Evolutionary conservation across 2,329 filamentous ascomycete genomes (phyloP).

Genomic region (Hymenoscyphus occultus): DNA sequence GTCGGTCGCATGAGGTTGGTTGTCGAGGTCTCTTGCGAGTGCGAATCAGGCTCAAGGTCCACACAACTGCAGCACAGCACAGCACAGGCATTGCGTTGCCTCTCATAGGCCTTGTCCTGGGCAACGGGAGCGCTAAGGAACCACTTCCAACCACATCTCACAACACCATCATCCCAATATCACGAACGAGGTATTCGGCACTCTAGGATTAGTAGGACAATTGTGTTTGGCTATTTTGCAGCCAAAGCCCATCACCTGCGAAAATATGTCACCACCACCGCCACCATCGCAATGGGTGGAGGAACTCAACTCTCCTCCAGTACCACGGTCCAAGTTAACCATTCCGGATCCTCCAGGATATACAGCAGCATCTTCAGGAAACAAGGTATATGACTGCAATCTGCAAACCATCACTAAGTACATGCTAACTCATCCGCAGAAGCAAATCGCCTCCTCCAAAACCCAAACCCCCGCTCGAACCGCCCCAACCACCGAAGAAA

Average conservation of each 20-base stretch:
- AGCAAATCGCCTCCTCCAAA: slow-evolving; percentile 39
- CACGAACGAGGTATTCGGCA: not conserved
- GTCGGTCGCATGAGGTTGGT: not conserved
- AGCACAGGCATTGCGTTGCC: slow-evolving; percentile 18
- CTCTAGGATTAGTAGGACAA: not conserved
- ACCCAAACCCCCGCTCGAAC: slow-evolving; percentile 49
- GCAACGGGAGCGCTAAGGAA: slow-evolving; percentile 15
- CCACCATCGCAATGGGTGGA: slow-evolving; percentile 76
- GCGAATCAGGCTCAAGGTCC: not conserved
- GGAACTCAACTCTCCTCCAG: slow-evolving; percentile 70
- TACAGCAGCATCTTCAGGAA: slow-evolving; percentile 49
- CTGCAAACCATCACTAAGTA: slow-evolving; percentile 8
- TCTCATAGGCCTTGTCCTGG: slow-evolving; percentile 11
- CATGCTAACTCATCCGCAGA: slow-evolving; percentile 32
- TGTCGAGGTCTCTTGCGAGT: too few species aligned
- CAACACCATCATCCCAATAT: slow-evolving; percentile 5
- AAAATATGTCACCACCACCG: slow-evolving; percentile 38
- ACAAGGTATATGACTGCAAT: slow-evolving; percentile 50
- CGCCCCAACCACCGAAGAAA: slow-evolving; percentile 75
- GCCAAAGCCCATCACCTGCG: not conserved
- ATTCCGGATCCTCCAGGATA: slow-evolving; percentile 88
- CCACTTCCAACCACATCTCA: not conserved
- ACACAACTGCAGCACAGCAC: slow-evolving; percentile 18
- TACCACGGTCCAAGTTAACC: slow-evolving; percentile 61
- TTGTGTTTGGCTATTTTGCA: not conserved